Evolutionary conservation across 768 basidiomycete species (phyloP), one percentile per base, ranked within the genome.

Genomic region (Tremella fuciformis): DNA sequence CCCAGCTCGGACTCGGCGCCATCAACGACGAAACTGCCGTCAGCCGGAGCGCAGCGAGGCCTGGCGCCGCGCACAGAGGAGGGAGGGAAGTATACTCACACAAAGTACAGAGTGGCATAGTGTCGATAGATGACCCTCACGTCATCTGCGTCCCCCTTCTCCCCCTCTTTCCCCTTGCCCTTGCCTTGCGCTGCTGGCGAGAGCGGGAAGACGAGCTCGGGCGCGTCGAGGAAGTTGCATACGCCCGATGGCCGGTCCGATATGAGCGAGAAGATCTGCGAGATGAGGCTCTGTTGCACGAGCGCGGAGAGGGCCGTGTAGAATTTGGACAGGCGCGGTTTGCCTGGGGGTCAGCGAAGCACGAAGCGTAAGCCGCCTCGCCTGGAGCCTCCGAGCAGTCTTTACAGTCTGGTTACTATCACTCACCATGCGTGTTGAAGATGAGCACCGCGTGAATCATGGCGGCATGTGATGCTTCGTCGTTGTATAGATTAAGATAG

Each of bases 51-150:
- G 49, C 16, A 15, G 2, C 38, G 15, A 8, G 18, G 25, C 26
- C 37, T 41, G 25, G 40, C 22, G 29, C 11, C 15, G 13, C 3
- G 26, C n/a, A 16, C 16, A 41, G 49, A 41, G 24, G n/a, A 47
- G 37, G 8, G 40, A 21, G 44, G 25, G 21, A 38, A 15, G 38
- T 11, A 13, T 21, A 71, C 76, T 63, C 53, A 77, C 76, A 94
- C 91, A 71, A 99, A 98, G 78, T 90, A 91, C 39, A 99, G 82
- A 1, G 94, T 98, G 2, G 94, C 94, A 75, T 97, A 98, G 77
- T 86, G 91, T 52, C 94, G 81, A 77, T 98, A 98, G 29, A 98
- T 91, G 41, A 98, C 89, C 58, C 88, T 82, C 81, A 89, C 68
- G 40, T 79, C 79, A 53, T 80, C 75, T 13, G 75, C 75, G 15